Evolutionary conservation across 1,139 yeast species (phyloP).

Genomic region (Kluyveromyces sp.): DNA sequence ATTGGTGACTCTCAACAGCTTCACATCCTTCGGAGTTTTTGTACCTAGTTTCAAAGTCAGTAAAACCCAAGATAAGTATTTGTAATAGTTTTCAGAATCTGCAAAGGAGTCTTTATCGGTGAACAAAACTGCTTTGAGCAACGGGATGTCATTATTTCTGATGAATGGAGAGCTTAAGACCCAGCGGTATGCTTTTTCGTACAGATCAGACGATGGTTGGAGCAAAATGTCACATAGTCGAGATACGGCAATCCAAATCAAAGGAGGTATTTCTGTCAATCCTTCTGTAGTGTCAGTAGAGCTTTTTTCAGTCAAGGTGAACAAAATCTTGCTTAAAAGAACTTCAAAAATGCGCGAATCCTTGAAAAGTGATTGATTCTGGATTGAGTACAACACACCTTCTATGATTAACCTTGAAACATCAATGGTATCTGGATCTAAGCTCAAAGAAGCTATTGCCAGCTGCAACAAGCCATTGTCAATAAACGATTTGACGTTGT

Average conservation of each 20-base stretch:
- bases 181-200: conserved; percentile 60
- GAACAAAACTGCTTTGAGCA: conserved; percentile 44
- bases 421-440: conserved; percentile 43
- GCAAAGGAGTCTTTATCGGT: conserved; percentile 31
- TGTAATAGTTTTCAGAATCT: conserved; percentile 48
- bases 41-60: conserved; percentile 42
- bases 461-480: conserved; percentile 56
- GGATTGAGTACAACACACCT: conserved; percentile 38
- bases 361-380: conserved; percentile 39
- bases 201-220: conserved; percentile 66
- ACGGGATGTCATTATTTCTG: conserved; percentile 55
- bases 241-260: conserved; percentile 44
- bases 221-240: conserved; percentile 49
- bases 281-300: conserved; percentile 19
- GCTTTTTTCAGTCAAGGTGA: conserved; percentile 35
- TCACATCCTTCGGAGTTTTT: conserved; percentile 44
- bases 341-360: conserved; percentile 55
- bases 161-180: conserved; percentile 43
- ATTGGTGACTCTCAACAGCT: conserved; percentile 44
- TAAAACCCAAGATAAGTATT: conserved; percentile 63
- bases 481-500: conserved; percentile 52
- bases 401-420: conserved; percentile 41
- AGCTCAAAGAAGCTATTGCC: conserved; percentile 45
- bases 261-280: conserved; percentile 32
- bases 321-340: conserved; percentile 53